Percentiles rank a stretch among this genome's conserved stretches.
Evolutionary conservation across 2,329 filamentous ascomycete species (phyloP).

Genomic region (Claviceps sp.): DNA sequence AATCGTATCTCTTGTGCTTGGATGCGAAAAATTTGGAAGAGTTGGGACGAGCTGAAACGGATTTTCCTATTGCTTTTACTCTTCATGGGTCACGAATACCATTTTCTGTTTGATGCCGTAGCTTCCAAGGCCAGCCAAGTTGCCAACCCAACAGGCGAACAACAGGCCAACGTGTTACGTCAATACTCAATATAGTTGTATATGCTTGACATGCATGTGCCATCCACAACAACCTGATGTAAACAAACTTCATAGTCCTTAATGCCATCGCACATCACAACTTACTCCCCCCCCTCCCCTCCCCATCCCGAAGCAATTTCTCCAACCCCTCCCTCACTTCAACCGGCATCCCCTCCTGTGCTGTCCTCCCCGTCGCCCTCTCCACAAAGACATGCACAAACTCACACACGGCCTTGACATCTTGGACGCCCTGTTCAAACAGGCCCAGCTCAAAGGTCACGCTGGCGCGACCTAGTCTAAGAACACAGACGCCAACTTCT

Average conservation of each 20-base stretch:
- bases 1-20: constrained; percentile 53
- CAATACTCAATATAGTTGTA: no score
- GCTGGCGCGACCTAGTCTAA: constrained; percentile 72
- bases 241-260: not conserved
- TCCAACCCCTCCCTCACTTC: constrained; percentile 43
- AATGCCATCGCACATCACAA: not conserved
- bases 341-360: constrained; percentile 47
- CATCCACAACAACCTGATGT: not conserved
- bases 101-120: not conserved
- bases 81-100: constrained; percentile 47
- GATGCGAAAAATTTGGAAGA: constrained; percentile 51
- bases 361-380: constrained; percentile 55
- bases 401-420: constrained; percentile 71
- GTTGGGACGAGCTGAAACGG: constrained; percentile 48
- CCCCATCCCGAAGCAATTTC: not conserved
- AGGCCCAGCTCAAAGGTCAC: constrained; percentile 84
- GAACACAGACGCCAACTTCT: constrained; percentile 70
- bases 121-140: not conserved
- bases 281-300: not conserved
- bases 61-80: constrained; percentile 46
- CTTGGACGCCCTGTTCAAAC: constrained; percentile 60
- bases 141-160: no score
- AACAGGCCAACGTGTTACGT: no score
- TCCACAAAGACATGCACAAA: constrained; percentile 87
- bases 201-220: not conserved